A percentile compares a stretch with the other conserved stretches of the same genome.
These are phyloP conservation scores for Chaetomiaceae sp. DNA, from an alignment of 2,329 filamentous ascomycete genomes.

Conservation along the genomic window DNA sequence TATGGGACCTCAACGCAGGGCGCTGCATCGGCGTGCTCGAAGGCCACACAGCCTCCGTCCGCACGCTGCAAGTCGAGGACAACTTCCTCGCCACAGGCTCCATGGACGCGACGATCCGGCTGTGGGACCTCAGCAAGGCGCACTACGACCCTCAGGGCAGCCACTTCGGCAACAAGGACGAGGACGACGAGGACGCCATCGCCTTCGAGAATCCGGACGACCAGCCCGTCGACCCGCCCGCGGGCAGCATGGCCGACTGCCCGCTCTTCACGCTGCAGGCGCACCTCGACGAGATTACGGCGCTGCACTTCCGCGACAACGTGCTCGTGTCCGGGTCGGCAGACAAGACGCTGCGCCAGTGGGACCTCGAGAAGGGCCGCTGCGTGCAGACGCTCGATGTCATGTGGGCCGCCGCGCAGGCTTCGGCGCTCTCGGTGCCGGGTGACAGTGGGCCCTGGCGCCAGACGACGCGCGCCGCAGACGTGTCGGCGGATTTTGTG, in stretches of 20 bases:
- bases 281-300: constrained; percentile 91
- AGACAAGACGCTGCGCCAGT: constrained; percentile 95
- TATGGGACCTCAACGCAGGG: constrained; percentile 94
- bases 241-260: constrained; percentile 83
- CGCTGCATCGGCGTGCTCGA: constrained; percentile 88
- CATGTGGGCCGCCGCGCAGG: constrained; percentile 94
- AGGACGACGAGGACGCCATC: constrained; percentile 62
- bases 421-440: constrained; percentile 59
- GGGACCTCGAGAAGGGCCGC: constrained; percentile 95
- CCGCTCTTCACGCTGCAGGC: constrained; percentile 82
- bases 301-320: constrained; percentile 83
- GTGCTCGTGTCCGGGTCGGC: constrained; percentile 92
- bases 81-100: constrained; percentile 93
- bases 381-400: constrained; percentile 97
- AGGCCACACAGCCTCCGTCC: constrained; percentile 90
- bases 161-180: constrained; percentile 55
- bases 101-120: constrained; percentile 85
- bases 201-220: constrained; percentile 70
- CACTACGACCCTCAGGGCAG: constrained; percentile 71
- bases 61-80: constrained; percentile 88
- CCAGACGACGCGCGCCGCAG: constrained; percentile 63
- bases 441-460: constrained; percentile 67
- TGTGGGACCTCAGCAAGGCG: constrained; percentile 92
- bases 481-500: constrained; percentile 86
- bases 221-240: constrained; percentile 62